Evolutionary conservation across 495 filamentous ascomycete genomes (phyloP).

Genomic region (Achaetomiella virescens): DNA sequence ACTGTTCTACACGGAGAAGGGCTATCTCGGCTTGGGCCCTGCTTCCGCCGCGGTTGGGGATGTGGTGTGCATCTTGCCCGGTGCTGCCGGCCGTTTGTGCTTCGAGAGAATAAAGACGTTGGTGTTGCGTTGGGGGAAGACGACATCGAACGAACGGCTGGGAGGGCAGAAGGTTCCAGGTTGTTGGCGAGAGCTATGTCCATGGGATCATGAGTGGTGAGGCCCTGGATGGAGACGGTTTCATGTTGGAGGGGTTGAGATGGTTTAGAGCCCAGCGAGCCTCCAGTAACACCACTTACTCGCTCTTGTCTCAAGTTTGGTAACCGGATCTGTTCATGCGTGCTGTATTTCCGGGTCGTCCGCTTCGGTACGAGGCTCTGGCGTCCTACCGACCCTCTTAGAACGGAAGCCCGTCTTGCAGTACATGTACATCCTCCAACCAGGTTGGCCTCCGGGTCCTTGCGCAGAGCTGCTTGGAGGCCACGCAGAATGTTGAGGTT

Average conservation of each 20-base stretch:
- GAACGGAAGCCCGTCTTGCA: too few species aligned
- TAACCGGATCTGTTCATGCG: too few species aligned
- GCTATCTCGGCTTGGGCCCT: conserved; percentile 5
- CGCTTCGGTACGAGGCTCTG: too few species aligned
- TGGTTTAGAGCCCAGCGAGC: not conserved
- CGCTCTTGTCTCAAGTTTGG: too few species aligned
- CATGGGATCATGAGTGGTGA: conserved; percentile 12
- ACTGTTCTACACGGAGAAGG: conserved; percentile 10
- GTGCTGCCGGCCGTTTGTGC: conserved; percentile 3
- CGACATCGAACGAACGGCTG: too few species aligned
- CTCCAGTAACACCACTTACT: too few species aligned
- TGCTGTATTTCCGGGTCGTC: too few species aligned
- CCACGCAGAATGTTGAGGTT: too few species aligned
- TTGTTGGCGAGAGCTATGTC: conserved; percentile 9
- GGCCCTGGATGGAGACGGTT: not conserved
- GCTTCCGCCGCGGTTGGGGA: not conserved
- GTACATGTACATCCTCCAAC: too few species aligned
- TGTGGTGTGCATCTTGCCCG: conserved; percentile 2
- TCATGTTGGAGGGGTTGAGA: not conserved
- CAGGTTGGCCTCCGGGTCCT: too few species aligned
- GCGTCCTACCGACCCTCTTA: too few species aligned
- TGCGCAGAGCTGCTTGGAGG: too few species aligned
- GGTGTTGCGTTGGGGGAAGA: not conserved
- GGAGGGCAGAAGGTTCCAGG: not conserved
- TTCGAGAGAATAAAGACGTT: not conserved